Base-by-base conservation (phyloP, 371 early-diverging fungal species). In the Aphelidium insulamus region DNA sequence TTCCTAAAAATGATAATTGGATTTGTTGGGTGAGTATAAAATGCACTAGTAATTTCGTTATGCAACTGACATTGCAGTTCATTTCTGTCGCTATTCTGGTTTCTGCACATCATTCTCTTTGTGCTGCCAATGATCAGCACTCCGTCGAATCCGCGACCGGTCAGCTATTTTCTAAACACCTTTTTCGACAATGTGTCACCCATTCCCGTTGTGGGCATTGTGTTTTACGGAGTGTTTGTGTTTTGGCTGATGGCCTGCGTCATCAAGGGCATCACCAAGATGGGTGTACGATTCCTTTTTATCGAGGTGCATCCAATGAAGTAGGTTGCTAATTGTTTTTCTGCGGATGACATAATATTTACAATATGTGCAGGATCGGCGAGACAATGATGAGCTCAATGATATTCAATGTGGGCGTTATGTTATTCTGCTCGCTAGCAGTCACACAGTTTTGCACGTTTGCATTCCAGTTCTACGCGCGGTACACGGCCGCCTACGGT, bases 321-420 rank as follows among this genome's bases (percentile, higher is more conserved):
- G 62, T 63, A 34, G 29, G 39, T 27, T 18, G 14, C 17, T 3
- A 4, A 37, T 35, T 11, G 10, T 19, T 36, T n/a, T 36, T 43
- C 9, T 7, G 9, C 4, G 16, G 11, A 11, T 28, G 23, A 25
- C 23, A 8, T 28, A 20, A 14, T 12, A 4, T 33, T 11, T 33
- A 33, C 6, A 36, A 26, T 22, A 29, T 20, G 20, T 27, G 5
- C 12, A 60, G 62, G 20, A 39, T 61, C 19, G 60, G 61, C 24
- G 63, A 59, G 28, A 63, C 63, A 1, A 42, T 62, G 49, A 66
- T 66, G 62, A 59, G 48, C 41, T 44, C 57, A 7, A 29, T 66
- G 24, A 50, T 66, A 7, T 66, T 62, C 43, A 66, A 66, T 40
- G 49, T 46, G n/a, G 66, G 66, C 19, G 36, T 66, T 19, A 52